Evolutionary conservation across 2,329 filamentous ascomycete genomes (phyloP).

Genomic region (Sclerotinia glacialis): DNA sequence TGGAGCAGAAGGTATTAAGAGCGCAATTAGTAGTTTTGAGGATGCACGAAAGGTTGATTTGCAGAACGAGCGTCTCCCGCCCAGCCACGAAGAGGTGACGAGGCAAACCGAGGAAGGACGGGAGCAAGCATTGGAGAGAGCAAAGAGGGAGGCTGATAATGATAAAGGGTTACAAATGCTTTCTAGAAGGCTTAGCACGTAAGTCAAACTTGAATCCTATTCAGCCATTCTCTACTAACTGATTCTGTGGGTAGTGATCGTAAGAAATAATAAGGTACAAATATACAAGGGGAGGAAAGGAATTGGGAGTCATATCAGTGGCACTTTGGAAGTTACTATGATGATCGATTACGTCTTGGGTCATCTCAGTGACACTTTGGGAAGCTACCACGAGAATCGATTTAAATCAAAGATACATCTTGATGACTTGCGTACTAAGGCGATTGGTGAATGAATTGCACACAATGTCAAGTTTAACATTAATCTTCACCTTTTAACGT

Average conservation of each 20-base stretch:
- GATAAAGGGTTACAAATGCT: constrained; percentile 83
- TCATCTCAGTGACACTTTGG: constrained; percentile 7
- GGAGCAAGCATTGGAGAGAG: constrained; percentile 79
- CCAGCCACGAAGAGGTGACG: constrained; percentile 86
- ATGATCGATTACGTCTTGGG: constrained; percentile 17
- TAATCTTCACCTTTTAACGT: not conserved
- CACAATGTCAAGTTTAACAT: constrained; percentile 19
- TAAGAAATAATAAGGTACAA: constrained; percentile 28
- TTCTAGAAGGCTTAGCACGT: constrained; percentile 94
- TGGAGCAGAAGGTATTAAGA: constrained; percentile 96
- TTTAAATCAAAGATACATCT: constrained; percentile 21
- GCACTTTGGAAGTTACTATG: constrained; percentile 19
- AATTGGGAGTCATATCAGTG: constrained; percentile 3
- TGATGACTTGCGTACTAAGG: constrained; percentile 16
- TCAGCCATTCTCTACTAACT: constrained; percentile 14
- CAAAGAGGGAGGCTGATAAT: constrained; percentile 84
- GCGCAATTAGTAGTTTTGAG: constrained; percentile 94
- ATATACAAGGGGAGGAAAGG: constrained; percentile 7
- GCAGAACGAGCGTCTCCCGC: constrained; percentile 92
- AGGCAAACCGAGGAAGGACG: constrained; percentile 79
- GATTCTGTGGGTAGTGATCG: constrained; percentile 28
- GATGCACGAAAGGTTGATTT: constrained; percentile 95
- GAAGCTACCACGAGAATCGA: constrained; percentile 16
- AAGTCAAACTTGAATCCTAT: constrained; percentile 46
- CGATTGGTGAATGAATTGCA: constrained; percentile 16